A percentile compares a stretch with the other conserved stretches of the same genome.
Conservation (phyloP, 2,329 filamentous ascomycete species). For the Zymoseptoria tritici region DNA sequence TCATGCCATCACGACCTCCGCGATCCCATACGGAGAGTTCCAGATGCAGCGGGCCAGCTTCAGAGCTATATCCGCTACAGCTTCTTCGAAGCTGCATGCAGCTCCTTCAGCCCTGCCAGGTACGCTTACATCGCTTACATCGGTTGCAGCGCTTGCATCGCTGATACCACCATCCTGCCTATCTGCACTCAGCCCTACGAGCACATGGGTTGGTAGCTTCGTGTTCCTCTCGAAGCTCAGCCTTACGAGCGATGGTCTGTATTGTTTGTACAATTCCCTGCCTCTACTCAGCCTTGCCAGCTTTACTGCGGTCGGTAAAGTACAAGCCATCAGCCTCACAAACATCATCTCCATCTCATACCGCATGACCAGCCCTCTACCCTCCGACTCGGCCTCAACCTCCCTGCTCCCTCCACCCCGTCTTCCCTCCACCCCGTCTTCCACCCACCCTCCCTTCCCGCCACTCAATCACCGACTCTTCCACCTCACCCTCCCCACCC, state of each 20-base stretch:
- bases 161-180: background rate
- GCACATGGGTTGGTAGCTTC: background rate
- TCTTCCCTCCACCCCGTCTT: too few species aligned
- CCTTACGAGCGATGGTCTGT: too few species aligned
- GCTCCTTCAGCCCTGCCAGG: background rate
- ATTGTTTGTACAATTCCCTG: too few species aligned
- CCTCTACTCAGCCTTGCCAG: too few species aligned
- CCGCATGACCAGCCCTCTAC: too few species aligned
- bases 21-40: background rate
- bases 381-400: background rate
- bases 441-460: too few species aligned
- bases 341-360: too few species aligned
- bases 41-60: background rate
- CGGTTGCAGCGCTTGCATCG: background rate
- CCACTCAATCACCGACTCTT: conserved; percentile 46
- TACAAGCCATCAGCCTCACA: too few species aligned
- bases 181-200: background rate
- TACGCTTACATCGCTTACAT: background rate
- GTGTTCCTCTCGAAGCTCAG: background rate
- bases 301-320: too few species aligned
- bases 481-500: conserved; percentile 69
- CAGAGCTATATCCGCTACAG: background rate
- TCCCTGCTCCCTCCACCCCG: too few species aligned
- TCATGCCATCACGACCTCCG: background rate
- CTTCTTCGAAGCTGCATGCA: background rate